Base-by-base conservation (phyloP, 805 yeast species). In the Zygotorulaspora florentina region DNA sequence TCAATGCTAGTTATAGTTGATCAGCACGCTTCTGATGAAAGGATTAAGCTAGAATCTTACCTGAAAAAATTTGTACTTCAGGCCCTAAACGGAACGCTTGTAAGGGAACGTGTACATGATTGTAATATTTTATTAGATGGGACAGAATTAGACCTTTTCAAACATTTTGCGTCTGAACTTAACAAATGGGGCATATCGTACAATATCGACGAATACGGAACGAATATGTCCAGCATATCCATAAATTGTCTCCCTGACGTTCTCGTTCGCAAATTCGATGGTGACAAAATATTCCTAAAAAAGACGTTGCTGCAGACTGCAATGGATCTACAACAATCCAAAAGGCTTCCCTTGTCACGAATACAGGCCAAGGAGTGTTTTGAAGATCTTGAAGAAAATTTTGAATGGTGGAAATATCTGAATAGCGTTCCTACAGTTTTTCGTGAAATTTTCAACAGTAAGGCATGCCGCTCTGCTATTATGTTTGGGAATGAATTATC, bases 11-110 rank as follows among this genome's bases (percentile, higher is more conserved):
- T 77, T 16, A 64, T 78, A 1, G 55, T 85, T 4, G 96, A 88
- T 58, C 96, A 87, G 56, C 96, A 88, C 68, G 96, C 96, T 0
- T 79, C 83, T 43, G 95, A 85, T 64, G 96, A 88, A 58, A 64
- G 96, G 44, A 70, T 85, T 0, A 69, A 70, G 38, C 74, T 84
- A 2, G 96, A 88, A 54, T 41, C 48, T 1, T 55, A 74, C 10
- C 64, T 78, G n/a, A 51, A 59, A 28, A 70, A 69, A 2, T 68
- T 71, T 43, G 55, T 77, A 2, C 36, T 48, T 5, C 49, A 51
- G 8, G 68, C 64, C 1, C 29, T 58, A 4, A 61, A 61, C 11
- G 56, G 58, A 31, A 45, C 53, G 6, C 33, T 55, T 3, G 47
- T 52, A 5, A 20, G 37, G 3, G 48, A 50, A 29, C 43, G 43